Evolutionary conservation across 345 rosid genomes (phyloP).

Genomic region (Acer saccharum): DNA sequence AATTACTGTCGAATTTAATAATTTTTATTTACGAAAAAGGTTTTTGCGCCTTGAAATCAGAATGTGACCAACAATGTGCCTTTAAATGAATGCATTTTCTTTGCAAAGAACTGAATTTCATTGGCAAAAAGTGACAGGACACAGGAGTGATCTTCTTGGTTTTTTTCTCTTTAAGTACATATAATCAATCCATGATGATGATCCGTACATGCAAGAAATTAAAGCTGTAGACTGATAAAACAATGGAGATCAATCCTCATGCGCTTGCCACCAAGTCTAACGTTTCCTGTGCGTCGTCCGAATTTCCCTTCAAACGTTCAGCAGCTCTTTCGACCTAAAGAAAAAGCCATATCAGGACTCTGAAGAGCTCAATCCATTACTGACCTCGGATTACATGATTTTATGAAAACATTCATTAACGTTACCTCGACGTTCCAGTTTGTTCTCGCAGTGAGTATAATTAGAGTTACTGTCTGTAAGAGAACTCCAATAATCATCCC

Average conservation of each 20-base stretch:
- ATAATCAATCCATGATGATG: no score
- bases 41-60: not conserved
- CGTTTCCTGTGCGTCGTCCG: constrained; percentile 34
- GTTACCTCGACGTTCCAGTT: constrained; percentile 79
- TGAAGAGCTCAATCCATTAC: not conserved
- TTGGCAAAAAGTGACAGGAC: not conserved
- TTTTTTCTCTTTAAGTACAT: no score
- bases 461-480: constrained; percentile 63
- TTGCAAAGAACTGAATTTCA: not conserved
- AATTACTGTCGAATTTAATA: no score
- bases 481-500: constrained; percentile 82
- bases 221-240: not conserved
- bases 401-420: not conserved
- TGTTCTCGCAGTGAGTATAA: constrained; percentile 70
- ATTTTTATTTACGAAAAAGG: no score
- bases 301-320: constrained; percentile 45
- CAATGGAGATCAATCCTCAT: not conserved
- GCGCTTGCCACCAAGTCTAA: constrained; percentile 22
- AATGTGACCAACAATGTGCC: not conserved
- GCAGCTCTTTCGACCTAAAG: constrained; percentile 69
- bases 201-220: not conserved
- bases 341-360: not conserved
- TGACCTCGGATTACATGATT: not conserved
- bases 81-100: not conserved
- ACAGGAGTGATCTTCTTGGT: not conserved